A percentile compares a stretch with the other conserved stretches of the same genome.
Evolutionary conservation across 106 monocot species (phyloP).

Genomic region (Allium sativum): DNA sequence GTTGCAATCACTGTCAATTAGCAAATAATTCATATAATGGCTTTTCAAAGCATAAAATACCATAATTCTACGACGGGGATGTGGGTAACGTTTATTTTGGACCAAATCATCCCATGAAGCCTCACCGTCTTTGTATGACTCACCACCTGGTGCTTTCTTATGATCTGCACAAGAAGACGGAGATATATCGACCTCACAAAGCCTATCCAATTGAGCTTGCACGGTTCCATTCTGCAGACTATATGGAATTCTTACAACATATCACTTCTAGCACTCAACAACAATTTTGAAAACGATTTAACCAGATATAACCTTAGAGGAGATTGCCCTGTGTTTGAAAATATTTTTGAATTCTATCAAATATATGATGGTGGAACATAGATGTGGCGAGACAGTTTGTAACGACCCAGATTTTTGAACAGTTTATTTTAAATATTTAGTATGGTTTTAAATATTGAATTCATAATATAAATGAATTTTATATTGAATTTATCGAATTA

Average conservation of each 20-base stretch:
- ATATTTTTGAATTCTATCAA: slow-evolving; percentile 97
- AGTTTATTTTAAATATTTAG: too few relatives aligned
- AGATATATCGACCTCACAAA: slow-evolving; percentile 97
- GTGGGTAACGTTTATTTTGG: neutral
- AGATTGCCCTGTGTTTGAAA: slow-evolving; percentile 98
- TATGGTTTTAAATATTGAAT: too few relatives aligned
- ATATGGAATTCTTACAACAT: slow-evolving; percentile 90
- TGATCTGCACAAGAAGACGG: slow-evolving; percentile 96
- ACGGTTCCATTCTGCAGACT: slow-evolving; percentile 90
- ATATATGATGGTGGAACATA: slow-evolving; percentile 96
- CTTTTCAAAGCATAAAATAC: too few relatives aligned
- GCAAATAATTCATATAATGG: too few relatives aligned
- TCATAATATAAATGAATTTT: too few relatives aligned
- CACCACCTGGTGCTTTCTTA: slow-evolving; percentile 94
- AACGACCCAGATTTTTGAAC: too few relatives aligned
- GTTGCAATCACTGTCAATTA: too few relatives aligned
- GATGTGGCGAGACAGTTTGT: too few relatives aligned
- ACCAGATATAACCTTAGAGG: slow-evolving; percentile 82
- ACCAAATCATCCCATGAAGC: slow-evolving; percentile 66
- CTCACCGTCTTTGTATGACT: slow-evolving; percentile 96
- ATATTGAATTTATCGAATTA: too few relatives aligned
- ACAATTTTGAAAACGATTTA: slow-evolving; percentile 49
- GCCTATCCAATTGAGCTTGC: slow-evolving; percentile 93
- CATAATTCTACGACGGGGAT: neutral
- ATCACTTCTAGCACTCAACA: slow-evolving; percentile 77